phyloP scores from a whole-genome alignment of 768 basidiomycete species.

The Lactarius psammicola region DNA sequence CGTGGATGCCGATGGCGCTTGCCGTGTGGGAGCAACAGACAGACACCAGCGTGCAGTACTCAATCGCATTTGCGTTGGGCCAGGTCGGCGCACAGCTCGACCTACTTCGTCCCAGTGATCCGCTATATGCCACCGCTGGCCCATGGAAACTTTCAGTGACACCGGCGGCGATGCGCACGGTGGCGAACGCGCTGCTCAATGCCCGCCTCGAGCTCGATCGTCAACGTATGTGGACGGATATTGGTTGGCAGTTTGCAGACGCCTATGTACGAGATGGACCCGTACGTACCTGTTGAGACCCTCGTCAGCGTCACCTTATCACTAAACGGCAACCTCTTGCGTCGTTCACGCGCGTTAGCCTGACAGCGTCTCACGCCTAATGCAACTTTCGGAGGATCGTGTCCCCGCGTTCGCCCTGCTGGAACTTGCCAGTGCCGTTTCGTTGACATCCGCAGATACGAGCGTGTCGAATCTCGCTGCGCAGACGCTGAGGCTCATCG shows the following conservation, averaged over 20 bases:
- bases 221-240: conserved; percentile 68
- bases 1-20: conserved; percentile 48
- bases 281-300: conserved; percentile 14
- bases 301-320: background rate
- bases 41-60: conserved; percentile 65
- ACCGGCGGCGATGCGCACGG: conserved; percentile 42
- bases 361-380: conserved; percentile 43
- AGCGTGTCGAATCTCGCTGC: conserved; percentile 67
- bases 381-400: conserved; percentile 54
- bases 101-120: conserved; percentile 42
- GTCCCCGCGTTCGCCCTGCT: conserved; percentile 62
- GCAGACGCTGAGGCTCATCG: conserved; percentile 63
- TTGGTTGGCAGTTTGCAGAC: conserved; percentile 50
- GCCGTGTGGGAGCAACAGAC: conserved; percentile 61
- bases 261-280: conserved; percentile 39
- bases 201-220: conserved; percentile 58
- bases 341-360: conserved; percentile 7
- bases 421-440: conserved; percentile 72
- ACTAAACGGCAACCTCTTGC: background rate
- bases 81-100: conserved; percentile 46
- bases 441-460: conserved; percentile 66
- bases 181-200: conserved; percentile 56
- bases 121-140: conserved; percentile 39
- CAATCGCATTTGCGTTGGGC: conserved; percentile 51
- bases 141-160: conserved; percentile 43